These are phyloP conservation scores for Quercus lobata DNA, from an alignment of 331 rosid species.

Conservation along the genomic window DNA sequence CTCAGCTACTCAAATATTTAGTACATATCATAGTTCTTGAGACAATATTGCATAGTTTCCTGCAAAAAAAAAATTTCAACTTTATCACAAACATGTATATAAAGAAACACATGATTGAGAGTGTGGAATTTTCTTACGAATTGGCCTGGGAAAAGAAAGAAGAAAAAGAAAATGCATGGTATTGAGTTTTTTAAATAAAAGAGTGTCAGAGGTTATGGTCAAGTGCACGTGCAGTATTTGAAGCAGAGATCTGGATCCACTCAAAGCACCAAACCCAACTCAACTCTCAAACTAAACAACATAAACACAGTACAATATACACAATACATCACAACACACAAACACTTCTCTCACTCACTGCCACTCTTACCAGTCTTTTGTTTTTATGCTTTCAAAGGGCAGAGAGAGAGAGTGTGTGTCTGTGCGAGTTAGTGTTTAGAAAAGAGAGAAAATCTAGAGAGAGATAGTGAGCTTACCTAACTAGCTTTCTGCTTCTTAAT, in stretches of 20 bases:
- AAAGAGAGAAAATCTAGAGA: slow-evolving; percentile 25
- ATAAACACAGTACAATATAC: not conserved
- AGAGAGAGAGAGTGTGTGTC: slow-evolving; percentile 13
- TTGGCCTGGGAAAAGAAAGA: slow-evolving; percentile 17
- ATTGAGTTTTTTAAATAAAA: not conserved
- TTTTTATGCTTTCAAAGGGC: slow-evolving; percentile 38
- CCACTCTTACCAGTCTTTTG: not conserved
- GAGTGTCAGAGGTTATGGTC: slow-evolving; percentile 48
- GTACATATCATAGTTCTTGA: slow-evolving; percentile 11
- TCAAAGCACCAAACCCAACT: slow-evolving; percentile 26
- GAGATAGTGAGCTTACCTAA: not conserved
- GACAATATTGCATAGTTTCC: slow-evolving; percentile 31
- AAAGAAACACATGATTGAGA: not conserved
- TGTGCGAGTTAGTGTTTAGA: not conserved
- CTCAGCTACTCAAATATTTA: slow-evolving; percentile 9
- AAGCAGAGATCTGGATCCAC: slow-evolving; percentile 67
- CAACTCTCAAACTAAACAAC: not conserved
- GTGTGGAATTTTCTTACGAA: not conserved
- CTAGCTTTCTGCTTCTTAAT: slow-evolving; percentile 15
- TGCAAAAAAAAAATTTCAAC: slow-evolving; percentile 22
- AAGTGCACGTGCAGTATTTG: slow-evolving; percentile 65
- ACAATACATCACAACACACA: not conserved
- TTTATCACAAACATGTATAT: not conserved
- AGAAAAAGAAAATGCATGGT: slow-evolving; percentile 1
- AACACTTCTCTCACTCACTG: slow-evolving; percentile 12